Conservation (phyloP, 2,329 filamentous ascomycete genomes). For the Sphaerulina vaccinii region DNA sequence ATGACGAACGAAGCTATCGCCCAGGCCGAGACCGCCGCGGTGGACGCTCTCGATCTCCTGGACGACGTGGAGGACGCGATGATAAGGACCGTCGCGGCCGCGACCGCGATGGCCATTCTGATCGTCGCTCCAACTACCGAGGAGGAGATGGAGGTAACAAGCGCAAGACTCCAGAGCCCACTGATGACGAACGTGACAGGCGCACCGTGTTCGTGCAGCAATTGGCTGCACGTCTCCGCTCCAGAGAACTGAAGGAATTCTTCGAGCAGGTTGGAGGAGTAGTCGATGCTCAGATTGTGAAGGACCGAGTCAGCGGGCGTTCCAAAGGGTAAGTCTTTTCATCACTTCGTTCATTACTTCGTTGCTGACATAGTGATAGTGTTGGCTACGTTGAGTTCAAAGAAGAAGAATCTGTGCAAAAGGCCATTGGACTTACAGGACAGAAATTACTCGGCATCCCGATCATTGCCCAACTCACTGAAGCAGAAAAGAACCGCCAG, state of each 20-base stretch:
- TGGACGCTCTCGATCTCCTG: slow-evolving; percentile 61
- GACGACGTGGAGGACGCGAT: slow-evolving; percentile 57
- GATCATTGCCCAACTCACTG: slow-evolving; percentile 96
- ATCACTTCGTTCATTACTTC: not conserved
- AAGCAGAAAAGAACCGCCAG: slow-evolving; percentile 99
- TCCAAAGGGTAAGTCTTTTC: slow-evolving; percentile 79
- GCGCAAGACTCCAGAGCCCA: slow-evolving; percentile 63
- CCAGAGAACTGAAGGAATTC: slow-evolving; percentile 88
- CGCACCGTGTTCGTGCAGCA: slow-evolving; percentile 98
- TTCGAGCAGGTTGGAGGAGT: slow-evolving; percentile 90
- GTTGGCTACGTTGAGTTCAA: slow-evolving; percentile 99
- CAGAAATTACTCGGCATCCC: slow-evolving; percentile 98
- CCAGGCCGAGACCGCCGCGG: slow-evolving; percentile 52
- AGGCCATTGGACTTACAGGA: slow-evolving; percentile 95
- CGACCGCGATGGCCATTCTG: slow-evolving; percentile 46
- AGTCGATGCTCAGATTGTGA: slow-evolving; percentile 97
- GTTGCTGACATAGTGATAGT: slow-evolving; percentile 55
- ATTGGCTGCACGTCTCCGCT: slow-evolving; percentile 87
- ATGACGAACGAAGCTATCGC: slow-evolving; percentile 41
- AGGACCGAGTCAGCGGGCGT: slow-evolving; percentile 92
- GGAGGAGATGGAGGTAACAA: slow-evolving; percentile 43
- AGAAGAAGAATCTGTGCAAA: slow-evolving; percentile 86
- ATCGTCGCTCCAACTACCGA: slow-evolving; percentile 44
- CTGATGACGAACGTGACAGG: slow-evolving; percentile 93
- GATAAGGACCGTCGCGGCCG: slow-evolving; percentile 68